Percentiles rank a stretch among this genome's conserved stretches.
Conservation (phyloP, 2,329 filamentous ascomycete genomes). For the Penicillium corylophilum region DNA sequence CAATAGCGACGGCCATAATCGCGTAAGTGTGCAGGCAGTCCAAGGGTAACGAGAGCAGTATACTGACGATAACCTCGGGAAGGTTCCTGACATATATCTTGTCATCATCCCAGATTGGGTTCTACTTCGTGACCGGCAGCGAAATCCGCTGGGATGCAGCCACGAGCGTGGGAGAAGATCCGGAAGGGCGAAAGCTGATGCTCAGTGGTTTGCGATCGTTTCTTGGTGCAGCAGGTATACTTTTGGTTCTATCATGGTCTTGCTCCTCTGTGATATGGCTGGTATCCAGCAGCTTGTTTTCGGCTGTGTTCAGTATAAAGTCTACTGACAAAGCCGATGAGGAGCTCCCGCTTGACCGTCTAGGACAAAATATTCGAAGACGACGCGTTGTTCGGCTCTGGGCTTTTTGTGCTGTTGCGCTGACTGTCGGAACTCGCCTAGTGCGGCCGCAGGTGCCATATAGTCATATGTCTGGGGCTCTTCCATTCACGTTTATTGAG, state of each 20-base stretch:
- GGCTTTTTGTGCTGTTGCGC: slow-evolving; percentile 15
- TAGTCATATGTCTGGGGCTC: slow-evolving; percentile 30
- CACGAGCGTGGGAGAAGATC: slow-evolving; percentile 28
- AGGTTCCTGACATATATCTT: slow-evolving; percentile 25
- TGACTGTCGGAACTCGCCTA: slow-evolving; percentile 19
- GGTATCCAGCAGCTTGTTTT: slow-evolving; percentile 23
- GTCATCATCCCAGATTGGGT: slow-evolving; percentile 30
- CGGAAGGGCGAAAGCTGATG: slow-evolving; percentile 30
- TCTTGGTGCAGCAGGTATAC: slow-evolving; percentile 15
- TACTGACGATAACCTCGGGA: neutral
- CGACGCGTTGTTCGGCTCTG: slow-evolving; percentile 11
- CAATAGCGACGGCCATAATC: slow-evolving; percentile 16
- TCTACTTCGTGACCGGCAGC: slow-evolving; percentile 33
- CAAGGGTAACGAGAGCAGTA: neutral
- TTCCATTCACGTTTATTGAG: slow-evolving; percentile 28
- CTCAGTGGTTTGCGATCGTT: slow-evolving; percentile 32
- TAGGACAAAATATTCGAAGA: neutral
- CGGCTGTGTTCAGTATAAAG: slow-evolving; percentile 16
- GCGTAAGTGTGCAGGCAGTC: slow-evolving; percentile 20
- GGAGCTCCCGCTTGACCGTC: slow-evolving; percentile 11
- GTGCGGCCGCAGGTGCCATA: slow-evolving; percentile 31
- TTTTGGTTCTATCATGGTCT: slow-evolving; percentile 24
- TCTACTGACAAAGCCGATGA: slow-evolving; percentile 14
- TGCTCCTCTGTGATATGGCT: slow-evolving; percentile 20
- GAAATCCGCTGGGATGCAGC: slow-evolving; percentile 35